Evolutionary conservation across 768 basidiomycete genomes (phyloP), one percentile per base, ranked within the genome.

Genomic region (Serendipita indica): DNA sequence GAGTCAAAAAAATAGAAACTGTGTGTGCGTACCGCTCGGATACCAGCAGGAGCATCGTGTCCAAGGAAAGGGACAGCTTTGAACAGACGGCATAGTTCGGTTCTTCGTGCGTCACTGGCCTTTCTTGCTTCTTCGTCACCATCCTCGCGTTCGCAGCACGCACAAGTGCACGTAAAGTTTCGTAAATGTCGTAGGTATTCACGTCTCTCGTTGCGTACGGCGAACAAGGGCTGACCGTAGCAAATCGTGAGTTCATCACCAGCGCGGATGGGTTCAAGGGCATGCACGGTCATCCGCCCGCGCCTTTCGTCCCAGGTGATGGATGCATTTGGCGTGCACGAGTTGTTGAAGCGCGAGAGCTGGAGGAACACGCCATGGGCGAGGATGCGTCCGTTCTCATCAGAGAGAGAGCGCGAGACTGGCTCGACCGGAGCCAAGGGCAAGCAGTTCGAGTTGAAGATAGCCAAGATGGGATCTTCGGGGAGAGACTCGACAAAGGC

Each of bases 311-410:
- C 65, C 69, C 69, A 70, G 22, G 41, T 56, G 18, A 62, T 63
- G 41, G 58, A 63, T 34, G 68, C 60, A 62, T 70, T 70, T 6
- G 69, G 68, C 27, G 62, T 60, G 58, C 69, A 70, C n/a, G 68
- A 67, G 34, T 65, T 66, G 57, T 70, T 70, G 39, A 70, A 64
- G 25, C 67, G 64, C 16, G 68, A 62, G 1, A 63, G 66, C 35
- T 62, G 57, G n/a, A 69, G 60, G 63, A 70, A 70, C 4, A 54
- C 49, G 10, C 49, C 49, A 30, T 54, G 22, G 7, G 20, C 49
- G 22, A 28, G 49, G 4, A 28, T 33, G 35, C 10, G 35, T 10
- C n/a, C n/a, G 35, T 10, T 37, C 7, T 28, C 32, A n/a, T 27
- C 25, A 28, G 49, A 30, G 25, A 54, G 22, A 30, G 49, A 12